Evolutionary conservation across 257 asterid species (phyloP), one percentile per base, ranked within the genome.

Genomic region (Plantago elongata): DNA sequence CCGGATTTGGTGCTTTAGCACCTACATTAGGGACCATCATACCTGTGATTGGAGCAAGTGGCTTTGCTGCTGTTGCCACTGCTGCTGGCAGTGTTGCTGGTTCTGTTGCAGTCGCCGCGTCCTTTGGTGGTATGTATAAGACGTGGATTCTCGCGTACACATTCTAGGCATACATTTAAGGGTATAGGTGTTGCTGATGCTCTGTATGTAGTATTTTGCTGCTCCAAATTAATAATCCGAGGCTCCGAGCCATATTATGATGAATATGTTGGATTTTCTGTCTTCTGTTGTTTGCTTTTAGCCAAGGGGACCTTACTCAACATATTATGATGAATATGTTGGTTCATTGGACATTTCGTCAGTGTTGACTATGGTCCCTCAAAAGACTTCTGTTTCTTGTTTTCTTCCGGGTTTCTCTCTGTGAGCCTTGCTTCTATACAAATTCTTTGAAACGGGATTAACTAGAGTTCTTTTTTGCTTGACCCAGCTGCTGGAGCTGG

Each of bases 51-150:
- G 97, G 97, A 74, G 97, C 99, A 45, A 63, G 95, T 74, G 97
- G 96, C 46, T 87, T 89, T 78, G 96, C 94, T 73, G 94, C 99
- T 16, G 85, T 81, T 76, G 99, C 97, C 34, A 82, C 75, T 67
- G 97, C 96, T 30, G 97, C 99, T 71, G 99, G 99, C 68, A 81
- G 96, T 76, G 96, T 74, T 74, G 99, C 95, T 1, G 99, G 99
- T 64, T 93, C 99, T 58, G 97, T 82, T 67, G 96, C 99, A 37
- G 97, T 93, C 69, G 99, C 96, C 34, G 97, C 97, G 69, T 93
- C 99, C 49, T 87, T 93, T 73, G 99, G 99, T 27, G 97, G 99
- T 87, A 57, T 57, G 71, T 73, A 16, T 40, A 67, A 62, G 57
- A 73, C 40, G 18, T 49, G 54, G 17, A 49, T 49, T 8, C 4